Evolutionary conservation across 306 rosid species (phyloP).

Genomic region (Vigna trinervia): DNA sequence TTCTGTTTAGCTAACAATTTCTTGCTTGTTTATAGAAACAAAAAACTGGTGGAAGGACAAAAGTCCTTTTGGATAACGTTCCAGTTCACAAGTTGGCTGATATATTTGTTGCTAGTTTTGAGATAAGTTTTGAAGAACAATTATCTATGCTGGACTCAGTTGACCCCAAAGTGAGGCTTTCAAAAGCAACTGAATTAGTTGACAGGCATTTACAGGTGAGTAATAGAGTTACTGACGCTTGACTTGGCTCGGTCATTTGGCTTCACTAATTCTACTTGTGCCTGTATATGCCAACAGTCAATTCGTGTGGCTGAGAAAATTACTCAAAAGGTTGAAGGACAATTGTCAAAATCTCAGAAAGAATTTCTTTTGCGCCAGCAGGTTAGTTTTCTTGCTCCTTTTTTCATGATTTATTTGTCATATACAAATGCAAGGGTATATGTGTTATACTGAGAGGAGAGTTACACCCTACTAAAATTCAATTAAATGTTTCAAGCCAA

Average conservation of each 20-base stretch:
- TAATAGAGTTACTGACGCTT: slow-evolving; percentile 35
- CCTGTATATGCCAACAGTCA: slow-evolving; percentile 69
- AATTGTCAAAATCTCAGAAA: slow-evolving; percentile 95
- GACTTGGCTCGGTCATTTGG: slow-evolving; percentile 36
- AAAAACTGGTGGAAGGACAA: slow-evolving; percentile 97
- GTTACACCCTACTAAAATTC: slow-evolving; percentile 26
- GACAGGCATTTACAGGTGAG: slow-evolving; percentile 97
- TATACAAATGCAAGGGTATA: slow-evolving; percentile 30
- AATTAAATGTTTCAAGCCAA: slow-evolving; percentile 27
- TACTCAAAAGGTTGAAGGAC: slow-evolving; percentile 98
- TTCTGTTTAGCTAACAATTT: slow-evolving; percentile 40
- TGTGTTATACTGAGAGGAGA: neutral
- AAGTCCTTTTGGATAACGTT: slow-evolving; percentile 92
- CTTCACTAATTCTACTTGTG: slow-evolving; percentile 44
- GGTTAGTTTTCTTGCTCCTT: slow-evolving; percentile 59
- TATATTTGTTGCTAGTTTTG: slow-evolving; percentile 99
- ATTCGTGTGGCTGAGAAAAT: slow-evolving; percentile 99
- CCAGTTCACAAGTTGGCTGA: slow-evolving; percentile 99
- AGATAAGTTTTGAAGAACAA: slow-evolving; percentile 99
- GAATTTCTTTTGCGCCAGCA: slow-evolving; percentile 99
- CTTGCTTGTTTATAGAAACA: slow-evolving; percentile 74
- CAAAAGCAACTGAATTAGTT: slow-evolving; percentile 96
- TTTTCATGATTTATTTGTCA: slow-evolving; percentile 33
- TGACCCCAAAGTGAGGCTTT: slow-evolving; percentile 92
- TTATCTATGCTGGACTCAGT: slow-evolving; percentile 90